Evolutionary conservation across 2,329 filamentous ascomycete genomes (phyloP).

Genomic region (Colletotrichum sp.): DNA sequence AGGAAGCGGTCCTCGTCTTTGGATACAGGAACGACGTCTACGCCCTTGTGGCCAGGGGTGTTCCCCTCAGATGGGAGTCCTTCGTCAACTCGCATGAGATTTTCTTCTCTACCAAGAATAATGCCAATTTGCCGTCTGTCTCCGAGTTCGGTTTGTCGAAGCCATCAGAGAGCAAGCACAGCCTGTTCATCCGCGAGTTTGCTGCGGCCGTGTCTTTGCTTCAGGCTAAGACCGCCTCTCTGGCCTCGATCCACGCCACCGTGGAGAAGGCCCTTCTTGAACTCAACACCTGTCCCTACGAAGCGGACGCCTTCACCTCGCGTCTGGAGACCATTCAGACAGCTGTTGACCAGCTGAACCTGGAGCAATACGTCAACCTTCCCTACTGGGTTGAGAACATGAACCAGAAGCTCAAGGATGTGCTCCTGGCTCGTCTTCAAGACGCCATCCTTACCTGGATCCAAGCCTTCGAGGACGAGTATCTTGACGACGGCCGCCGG

Average conservation of each 20-base stretch:
- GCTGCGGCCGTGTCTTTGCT: constrained; percentile 85
- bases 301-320: constrained; percentile 77
- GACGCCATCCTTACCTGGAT: constrained; percentile 89
- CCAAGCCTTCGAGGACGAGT: constrained; percentile 74
- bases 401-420: constrained; percentile 83
- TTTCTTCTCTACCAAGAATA: constrained; percentile 63
- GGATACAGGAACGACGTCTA: constrained; percentile 94
- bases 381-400: constrained; percentile 87
- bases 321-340: constrained; percentile 87
- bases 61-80: constrained; percentile 94
- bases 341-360: constrained; percentile 92
- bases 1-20: constrained; percentile 85
- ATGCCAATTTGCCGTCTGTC: constrained; percentile 36
- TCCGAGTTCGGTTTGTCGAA: constrained; percentile 51
- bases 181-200: constrained; percentile 95
- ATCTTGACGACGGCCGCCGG: constrained; percentile 56
- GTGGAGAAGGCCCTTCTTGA: constrained; percentile 83
- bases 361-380: constrained; percentile 95
- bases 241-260: constrained; percentile 80
- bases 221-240: constrained; percentile 82
- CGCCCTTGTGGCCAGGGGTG: constrained; percentile 80
- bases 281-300: constrained; percentile 84
- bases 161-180: constrained; percentile 85
- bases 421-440: constrained; percentile 81
- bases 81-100: constrained; percentile 97